Conservation (phyloP, 306 rosid species). For the Luffa acutangula region DNA sequence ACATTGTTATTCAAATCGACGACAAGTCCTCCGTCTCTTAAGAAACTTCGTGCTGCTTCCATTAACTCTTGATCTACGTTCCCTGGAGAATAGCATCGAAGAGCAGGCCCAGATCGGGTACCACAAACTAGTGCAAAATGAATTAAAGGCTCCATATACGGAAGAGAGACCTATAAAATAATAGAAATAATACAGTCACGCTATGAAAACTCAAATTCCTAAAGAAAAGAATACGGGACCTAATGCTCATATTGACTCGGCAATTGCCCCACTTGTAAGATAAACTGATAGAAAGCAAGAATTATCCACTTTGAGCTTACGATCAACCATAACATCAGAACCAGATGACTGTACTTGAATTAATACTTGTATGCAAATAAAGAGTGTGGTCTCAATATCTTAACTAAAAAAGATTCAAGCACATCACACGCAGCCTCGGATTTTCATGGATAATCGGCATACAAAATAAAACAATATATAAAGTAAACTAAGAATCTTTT, state of each 20-base stretch:
- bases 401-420: neutral
- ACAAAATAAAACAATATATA: neutral
- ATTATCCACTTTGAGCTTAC: neutral
- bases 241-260: no score
- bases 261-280: neutral
- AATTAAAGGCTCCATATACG: conserved; percentile 76
- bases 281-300: neutral
- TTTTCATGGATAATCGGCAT: neutral
- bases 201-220: neutral
- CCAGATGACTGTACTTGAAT: neutral
- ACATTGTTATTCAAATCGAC: conserved; percentile 40
- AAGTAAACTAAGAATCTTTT: neutral
- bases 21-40: conserved; percentile 54
- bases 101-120: conserved; percentile 70
- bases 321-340: neutral
- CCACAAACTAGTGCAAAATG: conserved; percentile 75
- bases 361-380: neutral
- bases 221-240: neutral
- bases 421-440: neutral
- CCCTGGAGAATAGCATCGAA: conserved; percentile 70
- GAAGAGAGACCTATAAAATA: conserved; percentile 59
- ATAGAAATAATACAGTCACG: neutral
- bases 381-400: neutral
- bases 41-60: conserved; percentile 59
- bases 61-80: conserved; percentile 58